These are phyloP conservation scores for Dujonia santamariae DNA, from an alignment of 1,139 yeast species.

Conservation along the genomic window DNA sequence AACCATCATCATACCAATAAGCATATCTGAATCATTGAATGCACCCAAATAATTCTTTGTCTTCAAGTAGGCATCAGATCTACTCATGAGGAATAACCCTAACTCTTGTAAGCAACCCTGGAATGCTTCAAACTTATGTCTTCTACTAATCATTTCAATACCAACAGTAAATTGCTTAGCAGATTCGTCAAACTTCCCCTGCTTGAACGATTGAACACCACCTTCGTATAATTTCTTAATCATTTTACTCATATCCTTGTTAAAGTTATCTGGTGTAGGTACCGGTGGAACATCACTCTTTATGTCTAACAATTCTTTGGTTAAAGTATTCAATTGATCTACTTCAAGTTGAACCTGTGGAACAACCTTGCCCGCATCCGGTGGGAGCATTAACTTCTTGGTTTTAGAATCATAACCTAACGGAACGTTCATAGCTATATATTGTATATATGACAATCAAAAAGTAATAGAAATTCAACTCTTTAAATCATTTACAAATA, in stretches of 20 bases:
- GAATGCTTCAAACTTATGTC: conserved; percentile 86
- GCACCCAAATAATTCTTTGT: conserved; percentile 68
- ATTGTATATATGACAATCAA: too few relatives aligned
- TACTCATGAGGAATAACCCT: conserved; percentile 65
- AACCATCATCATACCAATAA: conserved; percentile 60
- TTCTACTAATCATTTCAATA: conserved; percentile 72
- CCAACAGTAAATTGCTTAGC: conserved; percentile 72
- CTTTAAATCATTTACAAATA: too few relatives aligned
- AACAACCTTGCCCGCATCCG: conserved; percentile 17
- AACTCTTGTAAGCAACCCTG: conserved; percentile 78
- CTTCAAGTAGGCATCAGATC: conserved; percentile 80
- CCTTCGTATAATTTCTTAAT: conserved; percentile 72
- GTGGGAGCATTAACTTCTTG: conserved; percentile 25
- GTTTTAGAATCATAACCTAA: conserved; percentile 27
- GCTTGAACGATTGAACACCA: conserved; percentile 64
- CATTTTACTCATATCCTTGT: conserved; percentile 60
- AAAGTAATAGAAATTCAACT: too few relatives aligned
- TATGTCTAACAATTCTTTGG: conserved; percentile 55
- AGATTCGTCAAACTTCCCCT: conserved; percentile 66
- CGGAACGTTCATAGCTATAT: conserved; percentile 20
- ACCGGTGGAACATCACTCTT: conserved; percentile 72
- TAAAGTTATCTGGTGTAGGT: conserved; percentile 49
- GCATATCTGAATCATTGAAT: conserved; percentile 75
- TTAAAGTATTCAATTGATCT: conserved; percentile 61
- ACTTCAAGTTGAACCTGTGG: conserved; percentile 46